phyloP scores from a whole-genome alignment of 768 basidiomycete species.

The Boletellus ananiceps region DNA sequence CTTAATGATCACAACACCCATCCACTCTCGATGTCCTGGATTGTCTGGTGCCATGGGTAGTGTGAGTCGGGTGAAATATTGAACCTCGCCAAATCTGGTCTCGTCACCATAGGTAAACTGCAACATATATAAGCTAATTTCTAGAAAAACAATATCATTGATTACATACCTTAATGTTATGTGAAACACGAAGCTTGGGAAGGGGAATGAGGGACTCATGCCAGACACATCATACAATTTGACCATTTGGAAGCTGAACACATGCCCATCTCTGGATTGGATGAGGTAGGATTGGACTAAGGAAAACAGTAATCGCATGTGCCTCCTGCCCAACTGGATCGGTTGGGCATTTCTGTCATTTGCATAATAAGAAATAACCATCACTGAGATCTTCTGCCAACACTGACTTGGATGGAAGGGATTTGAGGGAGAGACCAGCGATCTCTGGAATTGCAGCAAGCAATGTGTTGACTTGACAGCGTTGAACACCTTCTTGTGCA shows the following conservation, averaged over 20 bases:
- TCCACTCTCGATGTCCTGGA: too few relatives aligned
- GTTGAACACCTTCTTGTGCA: background rate
- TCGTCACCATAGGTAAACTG: background rate
- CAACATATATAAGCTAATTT: background rate
- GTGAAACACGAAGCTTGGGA: conserved; percentile 1
- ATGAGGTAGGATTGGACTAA: too few relatives aligned
- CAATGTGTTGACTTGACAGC: background rate
- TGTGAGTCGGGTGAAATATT: conserved; percentile 9
- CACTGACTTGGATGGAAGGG: background rate
- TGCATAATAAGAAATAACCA: background rate
- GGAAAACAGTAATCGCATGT: too few relatives aligned
- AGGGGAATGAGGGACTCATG: background rate
- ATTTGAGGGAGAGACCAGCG: background rate
- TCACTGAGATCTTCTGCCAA: background rate
- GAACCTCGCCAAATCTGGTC: conserved; percentile 17
- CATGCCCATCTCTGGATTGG: conserved; percentile 14
- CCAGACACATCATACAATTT: conserved; percentile 15
- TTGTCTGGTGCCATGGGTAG: background rate
- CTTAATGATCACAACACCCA: conserved; percentile 15
- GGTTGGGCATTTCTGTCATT: background rate
- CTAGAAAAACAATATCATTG: background rate
- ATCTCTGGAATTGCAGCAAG: background rate
- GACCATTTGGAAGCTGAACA: conserved; percentile 20
- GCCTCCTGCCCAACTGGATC: background rate
- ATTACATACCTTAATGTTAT: conserved; percentile 16